These are phyloP conservation scores for Talaromyces sp. DNA, from an alignment of 2,329 filamentous ascomycete species.

Conservation along the genomic window DNA sequence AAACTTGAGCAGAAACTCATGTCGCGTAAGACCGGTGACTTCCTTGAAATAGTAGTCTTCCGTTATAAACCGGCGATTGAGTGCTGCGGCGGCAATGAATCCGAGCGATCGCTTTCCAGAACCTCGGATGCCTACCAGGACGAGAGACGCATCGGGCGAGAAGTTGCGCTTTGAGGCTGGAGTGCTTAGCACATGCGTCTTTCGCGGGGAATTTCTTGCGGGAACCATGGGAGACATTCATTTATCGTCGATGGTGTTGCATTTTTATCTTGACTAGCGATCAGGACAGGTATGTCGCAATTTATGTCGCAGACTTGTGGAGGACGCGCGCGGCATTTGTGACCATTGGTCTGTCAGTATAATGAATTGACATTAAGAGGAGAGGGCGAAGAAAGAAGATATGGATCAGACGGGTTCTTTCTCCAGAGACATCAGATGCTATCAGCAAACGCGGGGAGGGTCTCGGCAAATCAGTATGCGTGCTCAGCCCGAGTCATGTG, in stretches of 20 bases:
- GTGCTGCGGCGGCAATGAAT: constrained; percentile 41
- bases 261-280: constrained; percentile 1
- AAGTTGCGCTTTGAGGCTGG: constrained; percentile 27
- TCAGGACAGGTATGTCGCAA: neutral
- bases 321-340: neutral
- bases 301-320: neutral
- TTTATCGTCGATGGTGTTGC: neutral
- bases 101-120: constrained; percentile 44
- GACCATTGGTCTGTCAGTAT: neutral
- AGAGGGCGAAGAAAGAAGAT: neutral
- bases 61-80: constrained; percentile 43
- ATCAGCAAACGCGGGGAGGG: neutral
- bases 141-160: constrained; percentile 38
- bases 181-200: constrained; percentile 19
- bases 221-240: constrained; percentile 14
- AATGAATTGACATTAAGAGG: neutral
- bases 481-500: neutral
- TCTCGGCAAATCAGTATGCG: neutral
- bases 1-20: constrained; percentile 39
- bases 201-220: constrained; percentile 9
- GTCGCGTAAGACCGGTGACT: constrained; percentile 39
- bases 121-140: constrained; percentile 44
- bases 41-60: constrained; percentile 46
- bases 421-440: neutral
- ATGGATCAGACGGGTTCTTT: neutral